phyloP scores from a whole-genome alignment of 176 grass and related monocot species.

The Coix lacrymajobi region DNA sequence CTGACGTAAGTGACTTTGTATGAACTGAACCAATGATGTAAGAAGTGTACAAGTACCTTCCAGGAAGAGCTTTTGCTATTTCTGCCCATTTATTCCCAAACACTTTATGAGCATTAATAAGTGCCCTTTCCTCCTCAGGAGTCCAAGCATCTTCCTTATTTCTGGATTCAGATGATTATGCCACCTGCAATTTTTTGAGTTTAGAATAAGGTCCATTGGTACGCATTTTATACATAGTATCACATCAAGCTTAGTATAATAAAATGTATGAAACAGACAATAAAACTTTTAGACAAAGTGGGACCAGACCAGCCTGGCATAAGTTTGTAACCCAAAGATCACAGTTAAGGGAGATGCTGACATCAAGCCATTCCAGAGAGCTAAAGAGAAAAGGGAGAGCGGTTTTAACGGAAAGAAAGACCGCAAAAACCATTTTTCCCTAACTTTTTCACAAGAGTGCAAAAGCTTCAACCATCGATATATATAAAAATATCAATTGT shows the following conservation, averaged over 20 bases:
- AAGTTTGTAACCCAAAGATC: neutral
- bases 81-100: slow-evolving; percentile 99
- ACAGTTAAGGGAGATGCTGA: neutral
- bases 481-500: neutral
- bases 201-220: neutral
- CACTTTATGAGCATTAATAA: slow-evolving; percentile 72
- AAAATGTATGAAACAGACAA: neutral
- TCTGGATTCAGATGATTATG: slow-evolving; percentile 99
- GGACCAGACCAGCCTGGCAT: neutral
- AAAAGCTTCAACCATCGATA: neutral
- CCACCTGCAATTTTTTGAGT: slow-evolving; percentile 59
- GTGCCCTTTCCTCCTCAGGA: slow-evolving; percentile 62
- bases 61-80: slow-evolving; percentile 96
- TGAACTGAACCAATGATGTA: neutral
- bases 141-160: slow-evolving; percentile 97
- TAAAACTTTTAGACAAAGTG: neutral
- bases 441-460: neutral
- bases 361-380: neutral
- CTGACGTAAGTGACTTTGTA: neutral
- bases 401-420: neutral
- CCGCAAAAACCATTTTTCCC: neutral
- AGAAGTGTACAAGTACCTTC: slow-evolving; percentile 55
- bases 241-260: neutral
- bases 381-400: neutral
- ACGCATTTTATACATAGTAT: neutral